Conservation (phyloP, 306 rosid species). For the Glycine soja region DNA sequence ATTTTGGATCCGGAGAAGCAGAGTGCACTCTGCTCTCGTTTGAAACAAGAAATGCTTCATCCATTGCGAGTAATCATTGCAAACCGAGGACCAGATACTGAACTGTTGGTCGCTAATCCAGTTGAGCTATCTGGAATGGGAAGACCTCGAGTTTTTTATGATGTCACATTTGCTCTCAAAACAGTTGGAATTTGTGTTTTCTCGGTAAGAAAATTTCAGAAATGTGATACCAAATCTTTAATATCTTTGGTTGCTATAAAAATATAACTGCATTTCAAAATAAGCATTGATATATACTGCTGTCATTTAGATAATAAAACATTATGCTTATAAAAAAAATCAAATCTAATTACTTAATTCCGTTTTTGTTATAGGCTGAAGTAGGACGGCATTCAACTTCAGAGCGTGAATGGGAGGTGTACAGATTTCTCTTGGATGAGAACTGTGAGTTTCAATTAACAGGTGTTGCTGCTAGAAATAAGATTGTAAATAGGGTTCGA, state of each 20-base stretch:
- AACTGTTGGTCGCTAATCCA: constrained; percentile 80
- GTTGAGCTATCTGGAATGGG: constrained; percentile 85
- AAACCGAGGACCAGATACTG: constrained; percentile 81
- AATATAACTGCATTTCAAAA: constrained; percentile 11
- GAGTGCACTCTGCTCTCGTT: constrained; percentile 56
- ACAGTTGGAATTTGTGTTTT: constrained; percentile 76
- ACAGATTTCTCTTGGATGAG: constrained; percentile 84
- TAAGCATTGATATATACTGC: constrained; percentile 7
- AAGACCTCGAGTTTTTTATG: constrained; percentile 79
- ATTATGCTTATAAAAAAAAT: neutral
- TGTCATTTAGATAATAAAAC: constrained; percentile 11
- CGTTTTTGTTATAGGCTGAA: constrained; percentile 65
- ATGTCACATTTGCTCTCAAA: constrained; percentile 77
- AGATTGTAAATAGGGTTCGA: constrained; percentile 78
- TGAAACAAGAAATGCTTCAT: constrained; percentile 83
- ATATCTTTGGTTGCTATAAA: neutral
- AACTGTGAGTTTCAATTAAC: constrained; percentile 58
- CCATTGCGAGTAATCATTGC: constrained; percentile 74
- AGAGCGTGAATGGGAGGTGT: constrained; percentile 88
- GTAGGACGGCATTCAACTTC: constrained; percentile 73
- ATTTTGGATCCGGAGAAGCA: constrained; percentile 70
- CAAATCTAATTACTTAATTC: neutral
- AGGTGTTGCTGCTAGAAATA: constrained; percentile 58
- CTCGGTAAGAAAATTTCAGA: constrained; percentile 61
- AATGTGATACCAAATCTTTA: constrained; percentile 30